Evolutionary conservation across 208 protist species (phyloP), one percentile per base, ranked within the genome.

Genomic region (Leishmania lainsoni): DNA sequence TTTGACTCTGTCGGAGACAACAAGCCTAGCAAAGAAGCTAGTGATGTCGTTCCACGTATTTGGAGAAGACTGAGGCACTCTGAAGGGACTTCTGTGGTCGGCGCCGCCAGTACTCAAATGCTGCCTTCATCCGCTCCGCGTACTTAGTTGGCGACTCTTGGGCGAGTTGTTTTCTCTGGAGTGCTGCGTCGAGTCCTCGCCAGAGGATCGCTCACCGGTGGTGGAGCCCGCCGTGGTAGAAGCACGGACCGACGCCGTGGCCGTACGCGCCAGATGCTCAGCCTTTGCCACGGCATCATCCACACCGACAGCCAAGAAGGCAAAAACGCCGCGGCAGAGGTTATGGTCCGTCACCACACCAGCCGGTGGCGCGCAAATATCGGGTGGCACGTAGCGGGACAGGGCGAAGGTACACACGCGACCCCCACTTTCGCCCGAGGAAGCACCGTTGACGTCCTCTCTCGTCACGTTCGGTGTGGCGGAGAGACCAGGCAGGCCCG

Each of bases 301-400:
- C 61, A 74, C 75, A 3, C 78, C 76, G 48, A 79, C 66, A 39
- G 78, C 84, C 29, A 92, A 52, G 65, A 94, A 95, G 58, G 91
- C 89, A 81, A 94, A 97, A n/a, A 76, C 54, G 29, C 93, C 93
- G 49, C 76, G 82, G 83, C 90, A 89, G 14, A 94, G 81, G 79
- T 94, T 95, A 29, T 90, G 88, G 20, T 97, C 93, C 29, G 92
- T 95, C 45, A 95, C 86, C 17, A 97, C 92, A 32, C 92, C 93
- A 20, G 86, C 91, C 5, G 85, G 80, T 8, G 93, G 93, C 56
- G 90, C 59, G 65, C 91, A 89, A 32, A 81, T 90, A 32, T 65
- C 73, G 17, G 51, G 75, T 52, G 93, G 88, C 35, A 85, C 81
- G 42, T 83, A 85, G 78, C 78, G 78, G 17, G 85, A 88, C 1